A percentile compares a stretch with the other conserved stretches of the same genome.
Evolutionary conservation across 306 rosid genomes (phyloP).

Genomic region (Dalbergia cochinchinensis): DNA sequence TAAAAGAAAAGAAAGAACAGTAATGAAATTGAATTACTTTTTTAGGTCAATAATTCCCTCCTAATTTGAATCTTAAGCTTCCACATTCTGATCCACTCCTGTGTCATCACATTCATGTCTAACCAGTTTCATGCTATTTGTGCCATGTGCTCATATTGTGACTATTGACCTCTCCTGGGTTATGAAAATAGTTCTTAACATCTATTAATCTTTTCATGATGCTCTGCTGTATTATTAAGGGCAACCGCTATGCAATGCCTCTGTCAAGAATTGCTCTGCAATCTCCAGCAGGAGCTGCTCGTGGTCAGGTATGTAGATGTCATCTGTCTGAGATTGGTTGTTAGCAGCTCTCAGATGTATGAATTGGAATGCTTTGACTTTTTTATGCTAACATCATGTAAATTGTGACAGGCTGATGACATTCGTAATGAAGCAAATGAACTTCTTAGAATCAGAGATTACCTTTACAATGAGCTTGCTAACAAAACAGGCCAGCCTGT

Average conservation of each 20-base stretch:
- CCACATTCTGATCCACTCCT: conserved; percentile 21
- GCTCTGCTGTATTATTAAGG: conserved; percentile 56
- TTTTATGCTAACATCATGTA: conserved; percentile 42
- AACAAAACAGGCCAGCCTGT: conserved; percentile 85
- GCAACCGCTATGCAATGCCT: conserved; percentile 85
- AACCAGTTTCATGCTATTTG: conserved; percentile 6
- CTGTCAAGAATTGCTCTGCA: conserved; percentile 80
- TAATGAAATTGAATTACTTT: neutral
- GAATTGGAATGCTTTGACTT: conserved; percentile 35
- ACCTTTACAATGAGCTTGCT: conserved; percentile 78
- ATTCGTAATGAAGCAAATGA: conserved; percentile 88
- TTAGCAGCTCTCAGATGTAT: conserved; percentile 7
- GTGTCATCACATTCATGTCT: conserved; percentile 25
- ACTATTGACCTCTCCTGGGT: conserved; percentile 15
- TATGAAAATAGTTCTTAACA: conserved; percentile 31
- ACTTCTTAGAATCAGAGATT: conserved; percentile 86
- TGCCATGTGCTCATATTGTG: conserved; percentile 8
- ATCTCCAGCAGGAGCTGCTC: conserved; percentile 94
- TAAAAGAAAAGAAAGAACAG: no score
- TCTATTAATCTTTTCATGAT: conserved; percentile 33
- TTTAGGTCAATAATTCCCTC: conserved; percentile 14
- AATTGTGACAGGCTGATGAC: conserved; percentile 80
- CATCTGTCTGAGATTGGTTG: conserved; percentile 30
- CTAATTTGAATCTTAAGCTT: conserved; percentile 9
- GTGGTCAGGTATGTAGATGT: conserved; percentile 82